Base-by-base conservation (phyloP, 306 rosid species). In the Prunus armeniaca region DNA sequence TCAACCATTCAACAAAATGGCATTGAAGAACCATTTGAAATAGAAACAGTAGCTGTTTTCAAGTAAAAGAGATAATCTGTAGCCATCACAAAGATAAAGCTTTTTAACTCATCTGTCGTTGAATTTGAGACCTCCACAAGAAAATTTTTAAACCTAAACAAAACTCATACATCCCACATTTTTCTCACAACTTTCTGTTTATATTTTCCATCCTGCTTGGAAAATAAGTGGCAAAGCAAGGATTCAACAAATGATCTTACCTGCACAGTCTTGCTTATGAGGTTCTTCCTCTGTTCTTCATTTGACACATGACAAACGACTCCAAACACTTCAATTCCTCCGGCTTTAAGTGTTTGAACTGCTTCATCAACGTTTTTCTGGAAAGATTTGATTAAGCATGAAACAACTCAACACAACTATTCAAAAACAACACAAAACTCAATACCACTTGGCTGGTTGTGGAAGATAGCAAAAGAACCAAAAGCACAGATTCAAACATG, bases 301-400 rank as follows among this genome's bases (percentile, higher is more conserved):
- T 85, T 85, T 1, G 98, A 89, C 46, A 95, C 99, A 28, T 95
- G 99, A 52, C 99, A 95, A 71, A 91, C 97, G 63, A 95, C 67
- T 12, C 91, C 98, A 24, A 88, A 55, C 12, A 76, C 96, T 30
- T 89, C 88, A 73, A 95, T 88, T 83, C 97, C 99, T 83, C 74
- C 79, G 57, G 87, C 87, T 74, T 83, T 88, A 55, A 95, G 96
- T 67, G 85, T 86, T 45, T 79, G 89, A 3, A 88, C 92, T 8
- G 99, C 99, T 45, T 74, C 97, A 54, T 95, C 96, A n/a, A 95
- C 99, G 49, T 95, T 95, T 83, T 86, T 88, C 98, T 95, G 89
- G 28, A 45, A 62, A 27, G 79, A 82, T 73, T 67, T 43, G 64
- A 74, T 34, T 76, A 58, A 73, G 60, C 30, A 43, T 24, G 17